Evolutionary conservation across 495 filamentous ascomycete species (phyloP), one percentile per base, ranked within the genome.

Genomic region (Hypoxylon trugodes): DNA sequence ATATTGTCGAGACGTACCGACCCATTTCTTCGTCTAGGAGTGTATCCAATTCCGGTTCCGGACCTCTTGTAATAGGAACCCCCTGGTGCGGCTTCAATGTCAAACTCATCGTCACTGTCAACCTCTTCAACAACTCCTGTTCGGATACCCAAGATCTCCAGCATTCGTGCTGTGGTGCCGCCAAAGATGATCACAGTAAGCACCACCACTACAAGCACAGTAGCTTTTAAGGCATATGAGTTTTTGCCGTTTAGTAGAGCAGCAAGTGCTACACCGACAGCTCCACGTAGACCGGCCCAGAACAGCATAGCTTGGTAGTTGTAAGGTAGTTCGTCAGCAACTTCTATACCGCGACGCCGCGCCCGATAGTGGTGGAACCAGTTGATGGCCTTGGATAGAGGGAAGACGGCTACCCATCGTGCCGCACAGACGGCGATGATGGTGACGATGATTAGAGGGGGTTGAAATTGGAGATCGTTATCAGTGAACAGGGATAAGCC

Each of bases 181-280:
- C 95, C 95, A 69, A 98, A 98, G 38, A 98, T 96, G 69, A 98
- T 98, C 58, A 98, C 95, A 1, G 95, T 98, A 35, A 98, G 81
- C 61, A 98, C 94, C 6, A 98, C 95, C 1, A 98, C 96, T 2
- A 98, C 95, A 3, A 98, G 84, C 12, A 98, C 93, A 0, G 95
- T 98, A 3, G 94, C 94, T 59, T 90, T 87, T 26, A 98, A 77
- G 2, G 89, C 87, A 37, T 87, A 89, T 6, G 84, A 87, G 66
- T 96, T 95, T 19, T 83, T 81, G 26, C 92, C 95, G 0, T 76
- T 83, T 26, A 98, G 82, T 21, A 95, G 89, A 10, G 93, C 95
- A n/a, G 95, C 94, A 30, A 98, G 83, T 2, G 96, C 95, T 12
- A 98, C 95, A 59, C 95, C 95, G 68, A 98, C 95, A 32, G 95